Conservation (phyloP, 1,139 yeast genomes). For the Nakaseomyces uthaithaninus region DNA sequence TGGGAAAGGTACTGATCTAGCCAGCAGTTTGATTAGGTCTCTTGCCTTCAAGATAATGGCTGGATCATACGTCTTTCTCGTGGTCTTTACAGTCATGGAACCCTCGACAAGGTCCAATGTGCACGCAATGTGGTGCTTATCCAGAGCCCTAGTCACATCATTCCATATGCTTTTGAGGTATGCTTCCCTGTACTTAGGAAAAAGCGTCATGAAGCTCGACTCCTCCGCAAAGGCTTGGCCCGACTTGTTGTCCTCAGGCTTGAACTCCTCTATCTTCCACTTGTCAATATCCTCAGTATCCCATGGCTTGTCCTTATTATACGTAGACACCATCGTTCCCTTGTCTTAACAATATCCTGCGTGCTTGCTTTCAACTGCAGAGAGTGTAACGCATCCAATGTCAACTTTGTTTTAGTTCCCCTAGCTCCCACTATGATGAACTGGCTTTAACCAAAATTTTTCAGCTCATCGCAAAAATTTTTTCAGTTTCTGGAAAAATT, state of each 20-base stretch:
- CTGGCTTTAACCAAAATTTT: constrained; percentile 5
- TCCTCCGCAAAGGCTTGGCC: constrained; percentile 90
- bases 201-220: constrained; percentile 85
- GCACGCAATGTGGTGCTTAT: constrained; percentile 66
- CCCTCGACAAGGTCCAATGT: constrained; percentile 90
- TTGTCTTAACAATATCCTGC: too few species aligned
- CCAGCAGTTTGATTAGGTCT: constrained; percentile 84
- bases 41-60: constrained; percentile 90
- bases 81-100: constrained; percentile 92
- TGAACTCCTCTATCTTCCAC: constrained; percentile 86
- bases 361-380: neutral
- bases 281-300: constrained; percentile 93
- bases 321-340: constrained; percentile 70
- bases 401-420: neutral
- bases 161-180: constrained; percentile 88
- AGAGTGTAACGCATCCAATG: neutral
- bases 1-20: constrained; percentile 95
- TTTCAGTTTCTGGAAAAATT: neutral
- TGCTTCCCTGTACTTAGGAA: constrained; percentile 93
- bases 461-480: constrained; percentile 8
- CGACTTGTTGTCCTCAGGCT: constrained; percentile 77
- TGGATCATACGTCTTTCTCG: constrained; percentile 92
- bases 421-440: neutral
- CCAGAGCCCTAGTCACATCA: constrained; percentile 77
- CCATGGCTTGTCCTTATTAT: constrained; percentile 96